These are phyloP conservation scores for Penicillium sp. DNA, from an alignment of 2,329 filamentous ascomycete genomes.

Conservation along the genomic window DNA sequence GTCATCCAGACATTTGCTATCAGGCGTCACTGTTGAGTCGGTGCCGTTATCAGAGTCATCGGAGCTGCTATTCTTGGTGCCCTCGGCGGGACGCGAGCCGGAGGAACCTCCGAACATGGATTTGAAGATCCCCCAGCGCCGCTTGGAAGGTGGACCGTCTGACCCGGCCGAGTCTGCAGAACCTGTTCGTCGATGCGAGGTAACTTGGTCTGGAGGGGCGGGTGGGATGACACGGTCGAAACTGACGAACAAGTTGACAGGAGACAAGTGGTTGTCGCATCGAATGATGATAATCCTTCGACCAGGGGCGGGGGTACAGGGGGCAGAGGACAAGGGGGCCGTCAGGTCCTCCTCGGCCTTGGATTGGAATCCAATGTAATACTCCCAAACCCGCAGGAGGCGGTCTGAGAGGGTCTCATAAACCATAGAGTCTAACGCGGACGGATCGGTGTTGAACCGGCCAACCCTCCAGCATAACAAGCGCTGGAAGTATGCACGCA, in stretches of 20 bases:
- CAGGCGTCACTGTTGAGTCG: slow-evolving; percentile 27
- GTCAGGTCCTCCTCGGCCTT: slow-evolving; percentile 61
- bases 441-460: slow-evolving; percentile 68
- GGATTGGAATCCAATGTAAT: slow-evolving; percentile 75
- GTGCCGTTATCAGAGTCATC: slow-evolving; percentile 37
- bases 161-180: slow-evolving; percentile 29
- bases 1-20: slow-evolving; percentile 31
- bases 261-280: slow-evolving; percentile 66
- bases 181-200: slow-evolving; percentile 39
- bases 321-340: slow-evolving; percentile 70
- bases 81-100: slow-evolving; percentile 47
- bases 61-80: slow-evolving; percentile 40
- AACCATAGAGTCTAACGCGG: slow-evolving; percentile 69
- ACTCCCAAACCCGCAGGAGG: slow-evolving; percentile 73
- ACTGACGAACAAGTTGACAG: slow-evolving; percentile 58
- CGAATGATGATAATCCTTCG: slow-evolving; percentile 87
- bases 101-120: slow-evolving; percentile 52
- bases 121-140: slow-evolving; percentile 55
- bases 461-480: slow-evolving; percentile 87
- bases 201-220: slow-evolving; percentile 32
- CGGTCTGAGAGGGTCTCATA: slow-evolving; percentile 68
- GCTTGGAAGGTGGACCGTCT: slow-evolving; percentile 33
- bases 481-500: slow-evolving; percentile 88
- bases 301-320: slow-evolving; percentile 82
- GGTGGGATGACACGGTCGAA: slow-evolving; percentile 62